A percentile compares a stretch with the other conserved stretches of the same genome.
Evolutionary conservation across 1,284 basidiomycete species (phyloP).

Genomic region (Marasmius tenuissimus): DNA sequence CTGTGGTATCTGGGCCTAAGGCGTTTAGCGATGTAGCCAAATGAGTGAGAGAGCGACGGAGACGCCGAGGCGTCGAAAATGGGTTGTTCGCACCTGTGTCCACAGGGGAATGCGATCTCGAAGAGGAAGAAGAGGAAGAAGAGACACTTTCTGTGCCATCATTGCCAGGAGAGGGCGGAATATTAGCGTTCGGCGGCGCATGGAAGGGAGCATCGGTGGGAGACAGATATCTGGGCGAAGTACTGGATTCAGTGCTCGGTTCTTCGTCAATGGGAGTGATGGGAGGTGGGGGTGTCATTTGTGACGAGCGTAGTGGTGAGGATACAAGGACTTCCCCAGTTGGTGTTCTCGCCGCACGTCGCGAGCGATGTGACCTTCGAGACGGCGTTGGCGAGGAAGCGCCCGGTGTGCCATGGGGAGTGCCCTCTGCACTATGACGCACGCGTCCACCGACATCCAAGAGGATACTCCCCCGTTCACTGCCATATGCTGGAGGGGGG

Average conservation of each 20-base stretch:
- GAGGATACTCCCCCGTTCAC: conserved; percentile 90
- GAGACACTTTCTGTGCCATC: conserved; percentile 31
- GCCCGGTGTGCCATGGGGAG: conserved; percentile 43
- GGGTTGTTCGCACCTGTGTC: conserved; percentile 74
- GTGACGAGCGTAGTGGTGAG: conserved; percentile 57
- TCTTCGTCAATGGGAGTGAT: conserved; percentile 78
- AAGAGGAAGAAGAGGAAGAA: conserved; percentile 39
- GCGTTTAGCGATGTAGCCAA: conserved; percentile 53
- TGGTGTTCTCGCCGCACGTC: conserved; percentile 43
- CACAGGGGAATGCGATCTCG: conserved; percentile 52
- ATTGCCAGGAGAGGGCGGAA: conserved; percentile 45
- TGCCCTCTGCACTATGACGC: conserved; percentile 37
- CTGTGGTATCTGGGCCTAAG: conserved; percentile 61
- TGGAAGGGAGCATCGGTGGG: conserved; percentile 68
- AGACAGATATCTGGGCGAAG: conserved; percentile 57
- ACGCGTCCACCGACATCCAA: conserved; percentile 82
- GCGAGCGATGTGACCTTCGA: conserved; percentile 60
- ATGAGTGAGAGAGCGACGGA: conserved; percentile 59
- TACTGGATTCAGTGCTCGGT: conserved; percentile 45
- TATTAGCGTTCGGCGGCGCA: conserved; percentile 46
- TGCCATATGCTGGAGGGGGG: conserved; percentile 93
- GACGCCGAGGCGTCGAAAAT: conserved; percentile 70
- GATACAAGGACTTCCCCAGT: conserved; percentile 47
- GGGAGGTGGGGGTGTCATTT: conserved; percentile 67
- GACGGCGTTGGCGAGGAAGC: conserved; percentile 50